Evolutionary conservation across 495 filamentous ascomycete species (phyloP).

Genomic region (Aspergillus asperescens): DNA sequence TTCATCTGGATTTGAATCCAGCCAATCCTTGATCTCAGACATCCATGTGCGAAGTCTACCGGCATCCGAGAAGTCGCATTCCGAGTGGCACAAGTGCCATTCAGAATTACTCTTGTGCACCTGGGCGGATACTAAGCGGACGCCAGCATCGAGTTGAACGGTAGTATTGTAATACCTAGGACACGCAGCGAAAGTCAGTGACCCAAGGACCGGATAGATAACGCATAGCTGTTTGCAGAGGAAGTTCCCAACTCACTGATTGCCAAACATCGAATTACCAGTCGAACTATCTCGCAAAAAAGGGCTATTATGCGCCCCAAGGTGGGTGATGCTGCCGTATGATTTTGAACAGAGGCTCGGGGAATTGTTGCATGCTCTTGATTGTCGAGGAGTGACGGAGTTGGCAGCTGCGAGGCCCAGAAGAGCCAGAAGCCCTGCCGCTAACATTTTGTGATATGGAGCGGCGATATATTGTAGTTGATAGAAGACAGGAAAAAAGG

Average conservation of each 20-base stretch:
- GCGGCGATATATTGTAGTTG: neutral
- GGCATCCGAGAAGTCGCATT: slow-evolving; percentile 59
- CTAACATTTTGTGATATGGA: slow-evolving; percentile 24
- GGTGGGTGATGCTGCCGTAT: slow-evolving; percentile 58
- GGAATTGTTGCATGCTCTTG: slow-evolving; percentile 57
- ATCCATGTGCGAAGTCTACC: slow-evolving; percentile 61
- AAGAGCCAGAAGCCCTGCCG: slow-evolving; percentile 26
- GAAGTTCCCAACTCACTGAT: slow-evolving; percentile 48
- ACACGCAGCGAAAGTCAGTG: slow-evolving; percentile 5
- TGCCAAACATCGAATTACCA: slow-evolving; percentile 51
- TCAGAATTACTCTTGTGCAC: slow-evolving; percentile 55
- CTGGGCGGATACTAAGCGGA: slow-evolving; percentile 67
- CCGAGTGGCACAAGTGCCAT: slow-evolving; percentile 62
- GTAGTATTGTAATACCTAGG: slow-evolving; percentile 61
- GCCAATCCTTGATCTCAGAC: slow-evolving; percentile 56
- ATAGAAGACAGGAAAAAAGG: neutral
- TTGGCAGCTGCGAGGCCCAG: slow-evolving; percentile 30
- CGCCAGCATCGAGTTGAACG: slow-evolving; percentile 62
- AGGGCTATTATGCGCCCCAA: slow-evolving; percentile 60
- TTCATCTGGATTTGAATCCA: slow-evolving; percentile 65
- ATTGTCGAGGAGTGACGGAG: slow-evolving; percentile 26
- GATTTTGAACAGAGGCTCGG: slow-evolving; percentile 53
- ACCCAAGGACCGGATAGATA: neutral
- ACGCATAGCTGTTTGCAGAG: neutral
- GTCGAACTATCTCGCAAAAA: slow-evolving; percentile 50